phyloP scores from a whole-genome alignment of 371 early-diverging fungal genomes.

The Globomyces sp. region DNA sequence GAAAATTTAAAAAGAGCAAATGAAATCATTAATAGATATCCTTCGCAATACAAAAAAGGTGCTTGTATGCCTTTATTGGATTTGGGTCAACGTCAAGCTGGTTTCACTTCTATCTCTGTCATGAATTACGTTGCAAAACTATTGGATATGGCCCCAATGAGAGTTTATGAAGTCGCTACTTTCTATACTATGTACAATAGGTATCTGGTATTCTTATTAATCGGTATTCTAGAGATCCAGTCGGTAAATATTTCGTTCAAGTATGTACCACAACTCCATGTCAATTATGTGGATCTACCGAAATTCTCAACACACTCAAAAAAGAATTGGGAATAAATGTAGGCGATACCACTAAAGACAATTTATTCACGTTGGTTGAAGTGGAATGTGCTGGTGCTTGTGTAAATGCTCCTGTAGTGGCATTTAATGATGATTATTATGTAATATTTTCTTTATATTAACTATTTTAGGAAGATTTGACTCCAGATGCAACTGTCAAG shows the following conservation, averaged over 20 bases:
- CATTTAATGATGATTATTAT: constrained; percentile 96
- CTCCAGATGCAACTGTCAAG: constrained; percentile 84
- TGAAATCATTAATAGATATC: constrained; percentile 91
- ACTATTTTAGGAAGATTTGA: constrained; percentile 83
- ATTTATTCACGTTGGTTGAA: constrained; percentile 94
- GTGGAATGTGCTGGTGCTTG: constrained; percentile 99
- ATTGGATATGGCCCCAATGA: constrained; percentile 95
- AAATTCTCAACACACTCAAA: constrained; percentile 84
- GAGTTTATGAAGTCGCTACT: constrained; percentile 99
- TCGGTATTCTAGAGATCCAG: constrained; percentile 67
- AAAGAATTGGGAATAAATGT: constrained; percentile 85
- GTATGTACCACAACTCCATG: constrained; percentile 98
- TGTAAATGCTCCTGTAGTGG: constrained; percentile 96
- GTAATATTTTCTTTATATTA: constrained; percentile 46
- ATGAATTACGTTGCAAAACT: constrained; percentile 97
- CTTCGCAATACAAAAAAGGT: constrained; percentile 96
- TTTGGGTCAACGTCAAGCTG: constrained; percentile 90
- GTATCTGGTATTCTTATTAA: constrained; percentile 35
- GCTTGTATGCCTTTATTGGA: constrained; percentile 96
- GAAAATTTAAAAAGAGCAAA: constrained; percentile 80
- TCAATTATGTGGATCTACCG: constrained; percentile 89
- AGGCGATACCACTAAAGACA: constrained; percentile 93
- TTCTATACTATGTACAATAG: constrained; percentile 99
- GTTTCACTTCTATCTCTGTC: constrained; percentile 85
- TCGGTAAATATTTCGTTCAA: constrained; percentile 97